phyloP scores from a whole-genome alignment of 495 filamentous ascomycete species.

The Aspergillus coremiiformis region DNA sequence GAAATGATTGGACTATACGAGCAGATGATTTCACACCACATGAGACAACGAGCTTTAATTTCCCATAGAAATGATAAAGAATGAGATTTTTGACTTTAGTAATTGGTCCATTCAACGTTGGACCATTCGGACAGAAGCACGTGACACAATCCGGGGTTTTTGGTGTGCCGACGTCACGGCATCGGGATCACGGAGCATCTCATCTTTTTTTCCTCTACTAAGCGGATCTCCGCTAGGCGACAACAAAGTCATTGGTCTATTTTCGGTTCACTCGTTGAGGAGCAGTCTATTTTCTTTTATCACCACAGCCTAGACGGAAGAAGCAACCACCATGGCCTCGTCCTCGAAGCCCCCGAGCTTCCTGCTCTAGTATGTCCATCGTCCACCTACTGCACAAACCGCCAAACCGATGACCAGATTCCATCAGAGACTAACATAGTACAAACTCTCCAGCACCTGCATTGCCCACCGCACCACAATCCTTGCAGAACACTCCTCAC shows the following conservation, averaged over 20 bases:
- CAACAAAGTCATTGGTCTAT: too few relatives aligned
- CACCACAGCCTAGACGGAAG: neutral
- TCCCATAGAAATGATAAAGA: too few relatives aligned
- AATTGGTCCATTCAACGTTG: too few relatives aligned
- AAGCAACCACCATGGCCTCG: conserved; percentile 55
- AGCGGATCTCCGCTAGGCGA: too few relatives aligned
- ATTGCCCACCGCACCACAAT: conserved; percentile 88
- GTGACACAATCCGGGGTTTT: conserved; percentile 14
- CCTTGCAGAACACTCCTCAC: conserved; percentile 79
- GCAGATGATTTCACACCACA: neutral
- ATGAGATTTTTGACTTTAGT: too few relatives aligned
- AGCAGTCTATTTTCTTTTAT: neutral
- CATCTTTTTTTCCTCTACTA: too few relatives aligned
- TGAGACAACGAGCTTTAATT: too few relatives aligned
- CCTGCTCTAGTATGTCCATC: conserved; percentile 64
- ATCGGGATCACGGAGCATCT: conserved; percentile 7
- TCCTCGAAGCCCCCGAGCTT: conserved; percentile 69
- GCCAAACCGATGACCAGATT: neutral
- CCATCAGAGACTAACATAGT: conserved; percentile 11
- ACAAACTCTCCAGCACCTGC: conserved; percentile 56
- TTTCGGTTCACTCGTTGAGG: too few relatives aligned
- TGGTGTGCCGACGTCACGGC: conserved; percentile 23
- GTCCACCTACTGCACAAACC: neutral
- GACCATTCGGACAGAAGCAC: too few relatives aligned
- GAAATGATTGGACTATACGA: neutral